A percentile compares a stretch with the other conserved stretches of the same genome.
phyloP scores from a whole-genome alignment of 1,284 basidiomycete genomes.

The Cryptococcus neoformans region DNA sequence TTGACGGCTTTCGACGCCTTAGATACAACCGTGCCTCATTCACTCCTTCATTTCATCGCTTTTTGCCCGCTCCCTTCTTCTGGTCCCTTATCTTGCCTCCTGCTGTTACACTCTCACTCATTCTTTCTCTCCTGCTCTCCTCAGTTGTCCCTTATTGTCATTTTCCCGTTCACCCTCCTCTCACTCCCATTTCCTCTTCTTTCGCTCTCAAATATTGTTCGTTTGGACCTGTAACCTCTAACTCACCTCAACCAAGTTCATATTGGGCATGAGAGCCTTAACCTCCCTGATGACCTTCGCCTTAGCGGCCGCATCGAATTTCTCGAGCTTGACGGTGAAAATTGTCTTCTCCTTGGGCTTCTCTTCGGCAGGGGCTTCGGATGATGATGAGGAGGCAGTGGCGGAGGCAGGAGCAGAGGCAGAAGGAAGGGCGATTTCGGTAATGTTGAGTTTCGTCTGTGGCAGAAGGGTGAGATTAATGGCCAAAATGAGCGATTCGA shows the following conservation, averaged over 20 bases:
- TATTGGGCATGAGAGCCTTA: slow-evolving; percentile 89
- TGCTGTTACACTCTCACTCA: too few species aligned
- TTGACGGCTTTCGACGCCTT: too few species aligned
- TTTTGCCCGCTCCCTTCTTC: too few species aligned
- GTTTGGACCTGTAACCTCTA: slow-evolving; percentile 9
- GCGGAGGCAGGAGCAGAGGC: slow-evolving; percentile 58
- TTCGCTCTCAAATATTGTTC: background rate
- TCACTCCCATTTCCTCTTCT: background rate
- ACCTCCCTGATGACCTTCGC: slow-evolving; percentile 99
- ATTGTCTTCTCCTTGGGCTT: slow-evolving; percentile 99
- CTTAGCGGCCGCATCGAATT: slow-evolving; percentile 84
- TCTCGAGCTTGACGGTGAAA: slow-evolving; percentile 92
- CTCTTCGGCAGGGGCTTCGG: slow-evolving; percentile 65
- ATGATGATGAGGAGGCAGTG: slow-evolving; percentile 59
- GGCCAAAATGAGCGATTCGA: background rate
- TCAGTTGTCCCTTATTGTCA: background rate
- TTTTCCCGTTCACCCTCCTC: background rate
- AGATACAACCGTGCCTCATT: too few species aligned
- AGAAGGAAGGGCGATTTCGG: slow-evolving; percentile 92
- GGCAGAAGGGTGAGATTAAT: background rate
- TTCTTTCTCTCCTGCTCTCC: too few species aligned
- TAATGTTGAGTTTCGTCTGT: slow-evolving; percentile 91
- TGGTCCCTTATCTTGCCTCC: too few species aligned
- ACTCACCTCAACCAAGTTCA: slow-evolving; percentile 92
- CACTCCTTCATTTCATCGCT: too few species aligned